phyloP scores from a whole-genome alignment of 2,329 filamentous ascomycete species.

The Calonectria pseudoturangicola region DNA sequence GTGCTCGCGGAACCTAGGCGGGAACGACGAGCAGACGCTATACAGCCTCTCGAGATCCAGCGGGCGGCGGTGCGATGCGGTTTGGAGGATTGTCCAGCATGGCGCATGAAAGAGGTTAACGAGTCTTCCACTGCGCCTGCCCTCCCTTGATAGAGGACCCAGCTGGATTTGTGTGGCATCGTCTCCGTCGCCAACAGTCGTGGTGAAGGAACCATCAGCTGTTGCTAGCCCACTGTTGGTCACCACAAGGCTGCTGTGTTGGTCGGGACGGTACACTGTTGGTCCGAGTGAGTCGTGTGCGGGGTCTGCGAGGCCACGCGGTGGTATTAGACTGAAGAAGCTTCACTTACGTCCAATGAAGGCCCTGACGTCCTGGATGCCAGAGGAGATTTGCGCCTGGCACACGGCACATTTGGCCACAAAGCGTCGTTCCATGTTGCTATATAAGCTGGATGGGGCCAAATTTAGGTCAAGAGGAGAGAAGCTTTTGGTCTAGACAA shows the following conservation, averaged over 20 bases:
- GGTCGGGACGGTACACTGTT: constrained; percentile 16
- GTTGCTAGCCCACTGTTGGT: background rate
- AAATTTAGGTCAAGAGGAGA: background rate
- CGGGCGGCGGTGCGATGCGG: background rate
- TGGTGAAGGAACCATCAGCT: background rate
- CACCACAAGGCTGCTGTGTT: background rate
- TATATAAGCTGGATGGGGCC: background rate
- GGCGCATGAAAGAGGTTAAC: constrained; percentile 9
- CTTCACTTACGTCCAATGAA: constrained; percentile 5
- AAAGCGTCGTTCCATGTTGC: background rate
- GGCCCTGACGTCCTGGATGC: background rate
- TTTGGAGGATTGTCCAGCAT: constrained; percentile 2
- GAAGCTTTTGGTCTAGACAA: constrained; percentile 3
- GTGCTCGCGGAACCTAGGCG: background rate
- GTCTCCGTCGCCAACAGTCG: background rate
- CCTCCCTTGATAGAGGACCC: background rate
- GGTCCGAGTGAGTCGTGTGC: constrained; percentile 3
- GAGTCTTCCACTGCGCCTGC: background rate
- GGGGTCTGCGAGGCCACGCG: background rate
- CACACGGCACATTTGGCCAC: background rate
- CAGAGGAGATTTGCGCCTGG: background rate
- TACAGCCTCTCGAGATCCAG: constrained; percentile 10
- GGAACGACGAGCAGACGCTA: constrained; percentile 1
- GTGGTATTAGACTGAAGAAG: background rate
- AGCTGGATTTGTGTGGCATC: background rate